Base-by-base conservation (phyloP, 176 grass and related monocot genomes). In the Olyra latifolia region DNA sequence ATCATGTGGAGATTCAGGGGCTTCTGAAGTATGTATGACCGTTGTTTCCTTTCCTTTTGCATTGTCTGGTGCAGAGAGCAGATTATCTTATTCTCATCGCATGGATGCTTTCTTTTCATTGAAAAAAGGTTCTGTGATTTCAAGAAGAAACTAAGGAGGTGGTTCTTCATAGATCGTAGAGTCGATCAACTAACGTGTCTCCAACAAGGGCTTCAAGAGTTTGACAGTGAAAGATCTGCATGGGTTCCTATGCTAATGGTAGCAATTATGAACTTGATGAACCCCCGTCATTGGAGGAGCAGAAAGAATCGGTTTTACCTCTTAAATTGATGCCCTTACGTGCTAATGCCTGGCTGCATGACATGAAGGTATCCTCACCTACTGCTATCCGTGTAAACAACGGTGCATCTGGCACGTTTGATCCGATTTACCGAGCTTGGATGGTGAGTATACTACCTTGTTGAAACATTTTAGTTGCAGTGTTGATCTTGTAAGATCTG, bases 301-400 rank as follows among this genome's bases (percentile, higher is more conserved):
- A n/a, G 54, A 68, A 59, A 46, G 73, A 69, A 57, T 29, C 12
- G 2, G 22, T 10, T 61, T 78, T 61, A 49, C 82, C 82, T 62
- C 29, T 71, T 6, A 85, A 61, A 70, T 7, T 22, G 45, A 41
- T 42, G 55, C 75, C 75, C 6, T 71, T 74, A 20, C 78, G 52
- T 48, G 83, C 55, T 32, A 65, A 59, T 73, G 38, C 47, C 44
- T 78, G 72, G 83, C 56, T 83, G 53, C 76, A 83, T 65, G 80
- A 85, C 62, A 90, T 87, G 88, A 87, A 69, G 49, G 17, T 77
- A 30, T 90, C 88, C 12, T 90, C 88, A 3, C 88, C 84, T 64
- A 63, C 84, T 80, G 24, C 74, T 41, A 40, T 56, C 38, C n/a
- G 42, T 32, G 25, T 65, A 59, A 80, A 69, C 69, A 90, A 65